Evolutionary conservation across 2,329 filamentous ascomycete species (phyloP), one percentile per base, ranked within the genome.

Genomic region (Magnaporthales sp.): DNA sequence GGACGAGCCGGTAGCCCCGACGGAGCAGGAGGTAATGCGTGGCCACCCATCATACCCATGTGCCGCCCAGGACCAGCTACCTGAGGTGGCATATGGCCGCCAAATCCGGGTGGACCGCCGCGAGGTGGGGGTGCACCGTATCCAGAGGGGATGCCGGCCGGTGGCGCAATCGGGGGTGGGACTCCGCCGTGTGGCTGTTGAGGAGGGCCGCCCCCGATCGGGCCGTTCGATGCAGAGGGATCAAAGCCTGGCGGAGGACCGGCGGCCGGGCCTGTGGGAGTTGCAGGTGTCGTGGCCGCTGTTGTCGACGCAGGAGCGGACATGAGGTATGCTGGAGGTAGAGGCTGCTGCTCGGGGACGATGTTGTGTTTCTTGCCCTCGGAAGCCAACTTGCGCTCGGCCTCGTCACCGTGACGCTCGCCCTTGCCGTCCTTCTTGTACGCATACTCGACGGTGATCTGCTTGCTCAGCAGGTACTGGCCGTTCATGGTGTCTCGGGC

Each of bases 381-480:
- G 30, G 91, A 89, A 31, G 95, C 95, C 62, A 99, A 86, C 81
- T 92, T 91, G 74, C 95, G 85, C 80, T 99, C 95, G 31, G 95
- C 95, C 72, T 93, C 86, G 76, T 99, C 95, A 73, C 95, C 95
- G 75, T 99, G 95, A 67, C 95, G 85, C 80, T 98, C 94, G 72
- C 94, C 94, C 80, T 97, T 97, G 71, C 95, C 95, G 74, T 99
- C 95, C 80, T 98, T 98, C 84, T 99, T 99, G 85, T 97, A 98
- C 54, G 95, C 95, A 77, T 98, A 99, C 78, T 98, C 94, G 61
- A 99, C 95, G 2, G 91, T 91, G 72, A 98, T 90, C 77, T 97
- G 91, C 80, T 97, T 97, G 83, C 95, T 97, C 83, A 96, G 93
- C 68, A 99, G 87, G 78, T 95, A 98, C 80, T 98, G 93, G 65